phyloP scores from a whole-genome alignment of 2,329 filamentous ascomycete genomes.

The Talaromyces sp. region DNA sequence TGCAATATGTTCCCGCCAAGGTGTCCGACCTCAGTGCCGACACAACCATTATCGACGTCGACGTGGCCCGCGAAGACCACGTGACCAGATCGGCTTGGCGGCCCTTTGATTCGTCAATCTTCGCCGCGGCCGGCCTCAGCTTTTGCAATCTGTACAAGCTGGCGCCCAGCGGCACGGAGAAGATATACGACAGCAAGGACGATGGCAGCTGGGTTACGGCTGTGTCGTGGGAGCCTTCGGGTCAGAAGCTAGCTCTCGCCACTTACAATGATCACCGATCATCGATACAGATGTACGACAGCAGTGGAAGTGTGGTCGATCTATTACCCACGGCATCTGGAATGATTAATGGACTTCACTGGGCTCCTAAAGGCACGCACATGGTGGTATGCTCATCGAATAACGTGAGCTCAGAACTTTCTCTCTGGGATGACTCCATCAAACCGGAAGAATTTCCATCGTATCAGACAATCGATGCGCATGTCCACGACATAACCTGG shows the following conservation, averaged over 20 bases:
- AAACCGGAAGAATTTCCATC: slow-evolving; percentile 37
- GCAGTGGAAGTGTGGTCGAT: slow-evolving; percentile 42
- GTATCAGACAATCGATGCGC: slow-evolving; percentile 35
- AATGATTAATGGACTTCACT: slow-evolving; percentile 43
- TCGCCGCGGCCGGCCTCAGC: slow-evolving; percentile 43
- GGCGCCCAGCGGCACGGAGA: slow-evolving; percentile 26
- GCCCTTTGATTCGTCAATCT: slow-evolving; percentile 41
- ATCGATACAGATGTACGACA: slow-evolving; percentile 44
- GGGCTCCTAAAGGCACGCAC: slow-evolving; percentile 38
- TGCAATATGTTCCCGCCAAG: slow-evolving; percentile 49
- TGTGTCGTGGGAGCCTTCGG: slow-evolving; percentile 45
- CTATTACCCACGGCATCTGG: slow-evolving; percentile 44
- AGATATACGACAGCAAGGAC: slow-evolving; percentile 34
- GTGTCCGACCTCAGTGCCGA: slow-evolving; percentile 45
- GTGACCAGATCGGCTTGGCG: slow-evolving; percentile 45
- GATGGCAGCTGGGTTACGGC: slow-evolving; percentile 41
- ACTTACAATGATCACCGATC: slow-evolving; percentile 43
- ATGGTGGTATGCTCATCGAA: slow-evolving; percentile 44
- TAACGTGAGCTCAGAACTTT: slow-evolving; percentile 37
- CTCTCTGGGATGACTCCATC: slow-evolving; percentile 43
- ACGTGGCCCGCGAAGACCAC: slow-evolving; percentile 35
- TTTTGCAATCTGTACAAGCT: slow-evolving; percentile 47
- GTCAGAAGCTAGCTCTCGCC: slow-evolving; percentile 45
- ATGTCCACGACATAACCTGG: slow-evolving; percentile 45
- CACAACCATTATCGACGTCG: slow-evolving; percentile 42